Evolutionary conservation across 495 filamentous ascomycete genomes (phyloP), one percentile per base, ranked within the genome.

Genomic region (Hypoxylon crocopeplum): DNA sequence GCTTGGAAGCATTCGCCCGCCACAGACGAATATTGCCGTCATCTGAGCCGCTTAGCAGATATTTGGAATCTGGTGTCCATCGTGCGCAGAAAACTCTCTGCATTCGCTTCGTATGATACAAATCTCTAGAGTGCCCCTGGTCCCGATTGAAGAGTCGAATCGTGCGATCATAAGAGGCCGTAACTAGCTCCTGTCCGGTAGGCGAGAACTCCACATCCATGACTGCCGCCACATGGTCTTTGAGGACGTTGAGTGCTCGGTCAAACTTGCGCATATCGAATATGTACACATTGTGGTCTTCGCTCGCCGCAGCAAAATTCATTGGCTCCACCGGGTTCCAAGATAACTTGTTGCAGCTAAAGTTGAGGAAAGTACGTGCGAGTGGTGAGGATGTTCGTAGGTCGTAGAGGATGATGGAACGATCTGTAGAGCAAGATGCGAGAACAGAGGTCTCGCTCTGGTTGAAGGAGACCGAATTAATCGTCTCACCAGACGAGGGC

Each of bases 91-190:
- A 97, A n/a, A 96, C 92, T 64, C 87, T 83, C 78, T 98, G 94
- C 95, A 97, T 97, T 48, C 94, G 85, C 75, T 96, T 92, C 7
- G 94, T 98, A 76, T 98, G 94, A 75, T 99, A 99, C 39, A 97
- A 86, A 56, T 99, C 94, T 50, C 92, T 77, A 3, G 89, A 91
- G 72, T 95, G 90, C 7, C 94, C 94, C 39, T 85, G 80, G 27
- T 85, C 81, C 20, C 92, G 83, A 64, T 84, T 83, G 86, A 91
- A 99, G 30, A 93, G 73, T 40, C 92, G 83, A 20, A 71, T 62
- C 3, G 59, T 60, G 33, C 75, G 67, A 68, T 97, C 93, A 67
- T 98, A 99, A 4, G 87, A 91, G 10, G 90, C 94, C 24, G 85
- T 89, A 15, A 99, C 91, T 22, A 98, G 85, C 69, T 97, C 93